Conservation (phyloP, 139 green algal genomes). For the Tetradesmus obliquus region DNA sequence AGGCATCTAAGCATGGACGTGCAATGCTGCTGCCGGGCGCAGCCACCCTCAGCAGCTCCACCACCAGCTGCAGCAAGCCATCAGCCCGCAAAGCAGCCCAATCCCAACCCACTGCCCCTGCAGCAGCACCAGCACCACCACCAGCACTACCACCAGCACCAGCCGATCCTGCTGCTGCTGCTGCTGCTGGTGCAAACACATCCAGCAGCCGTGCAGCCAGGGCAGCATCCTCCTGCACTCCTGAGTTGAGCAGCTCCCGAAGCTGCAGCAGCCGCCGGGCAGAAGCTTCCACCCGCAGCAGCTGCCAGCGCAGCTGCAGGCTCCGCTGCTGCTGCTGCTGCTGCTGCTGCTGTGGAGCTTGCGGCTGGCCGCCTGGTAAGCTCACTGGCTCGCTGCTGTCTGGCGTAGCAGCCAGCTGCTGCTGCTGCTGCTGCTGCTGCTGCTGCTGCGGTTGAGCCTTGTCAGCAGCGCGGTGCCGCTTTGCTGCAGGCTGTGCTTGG, state of each 20-base stretch:
- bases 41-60: slow-evolving; percentile 8
- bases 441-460: not conserved
- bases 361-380: slow-evolving; percentile 9
- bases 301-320: slow-evolving; percentile 1
- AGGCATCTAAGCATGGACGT: not conserved
- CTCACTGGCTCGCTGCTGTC: not conserved
- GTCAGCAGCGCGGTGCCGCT: not conserved
- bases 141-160: not conserved
- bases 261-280: not conserved
- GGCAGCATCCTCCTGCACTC: not conserved
- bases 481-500: not conserved
- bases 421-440: slow-evolving; percentile 1
- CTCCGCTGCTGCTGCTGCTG: slow-evolving; percentile 1
- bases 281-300: not conserved
- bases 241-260: slow-evolving; percentile 19
- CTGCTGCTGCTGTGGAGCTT: not conserved
- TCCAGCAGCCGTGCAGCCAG: not conserved
- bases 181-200: not conserved
- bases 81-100: slow-evolving; percentile 18
- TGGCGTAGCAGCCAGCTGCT: slow-evolving; percentile 8
- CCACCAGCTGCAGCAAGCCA: slow-evolving; percentile 25
- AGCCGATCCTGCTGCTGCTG: not conserved
- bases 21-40: not conserved
- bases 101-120: not conserved
- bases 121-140: not conserved